These are phyloP conservation scores for Beauveria sp. DNA, from an alignment of 2,329 filamentous ascomycete genomes.

Conservation along the genomic window DNA sequence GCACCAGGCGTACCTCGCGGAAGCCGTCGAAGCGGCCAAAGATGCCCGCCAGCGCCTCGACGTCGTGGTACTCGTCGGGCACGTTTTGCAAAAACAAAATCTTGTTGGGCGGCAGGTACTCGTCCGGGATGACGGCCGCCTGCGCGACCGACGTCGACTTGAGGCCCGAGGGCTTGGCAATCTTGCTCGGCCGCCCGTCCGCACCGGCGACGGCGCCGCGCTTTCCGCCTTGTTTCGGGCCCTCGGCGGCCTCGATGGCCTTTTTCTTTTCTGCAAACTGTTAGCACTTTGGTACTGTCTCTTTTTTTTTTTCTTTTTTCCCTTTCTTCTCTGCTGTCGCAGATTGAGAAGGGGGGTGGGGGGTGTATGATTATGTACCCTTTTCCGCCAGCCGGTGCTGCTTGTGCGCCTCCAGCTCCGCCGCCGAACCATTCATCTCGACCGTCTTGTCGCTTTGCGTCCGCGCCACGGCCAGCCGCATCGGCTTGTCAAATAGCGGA, in stretches of 20 bases:
- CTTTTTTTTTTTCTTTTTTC: background rate
- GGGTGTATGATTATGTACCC: constrained; percentile 42
- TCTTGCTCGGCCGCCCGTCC: constrained; percentile 56
- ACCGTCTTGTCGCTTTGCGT: constrained; percentile 85
- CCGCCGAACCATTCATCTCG: constrained; percentile 59
- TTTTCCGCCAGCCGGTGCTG: constrained; percentile 79
- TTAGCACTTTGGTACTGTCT: background rate
- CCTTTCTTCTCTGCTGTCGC: no score
- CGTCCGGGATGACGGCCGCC: constrained; percentile 79
- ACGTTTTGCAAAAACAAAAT: constrained; percentile 91
- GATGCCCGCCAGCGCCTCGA: constrained; percentile 69
- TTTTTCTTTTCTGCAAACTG: constrained; percentile 57
- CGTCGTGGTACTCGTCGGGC: constrained; percentile 69
- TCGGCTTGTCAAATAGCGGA: constrained; percentile 84
- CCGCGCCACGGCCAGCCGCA: constrained; percentile 75
- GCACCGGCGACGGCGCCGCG: constrained; percentile 40
- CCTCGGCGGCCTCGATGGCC: constrained; percentile 71
- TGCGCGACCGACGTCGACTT: constrained; percentile 65
- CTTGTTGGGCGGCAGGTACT: constrained; percentile 96
- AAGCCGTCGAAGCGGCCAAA: constrained; percentile 92
- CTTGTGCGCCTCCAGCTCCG: constrained; percentile 86
- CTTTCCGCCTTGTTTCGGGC: constrained; percentile 64
- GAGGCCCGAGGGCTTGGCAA: constrained; percentile 53
- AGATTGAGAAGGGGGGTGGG: no score
- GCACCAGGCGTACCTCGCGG: constrained; percentile 83